A percentile compares a stretch with the other conserved stretches of the same genome.
These are phyloP conservation scores for Penicillium sp. DNA, from an alignment of 2,329 filamentous ascomycete genomes.

Conservation along the genomic window DNA sequence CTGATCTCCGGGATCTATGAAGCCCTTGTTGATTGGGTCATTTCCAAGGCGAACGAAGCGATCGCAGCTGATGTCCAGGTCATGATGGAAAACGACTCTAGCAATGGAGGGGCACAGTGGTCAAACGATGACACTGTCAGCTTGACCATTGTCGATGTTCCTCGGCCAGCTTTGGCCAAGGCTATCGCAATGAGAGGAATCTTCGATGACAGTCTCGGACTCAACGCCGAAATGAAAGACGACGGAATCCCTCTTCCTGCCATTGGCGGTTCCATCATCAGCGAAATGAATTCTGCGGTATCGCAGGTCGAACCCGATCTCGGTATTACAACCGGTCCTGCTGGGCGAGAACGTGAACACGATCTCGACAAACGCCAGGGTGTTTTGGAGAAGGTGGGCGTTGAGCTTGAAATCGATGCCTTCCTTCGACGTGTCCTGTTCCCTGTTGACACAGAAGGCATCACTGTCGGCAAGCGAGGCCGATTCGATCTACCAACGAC, in stretches of 20 bases:
- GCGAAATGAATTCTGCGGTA: slow-evolving; percentile 84
- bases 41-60: slow-evolving; percentile 81
- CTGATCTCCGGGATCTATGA: slow-evolving; percentile 89
- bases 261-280: slow-evolving; percentile 77
- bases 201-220: slow-evolving; percentile 89
- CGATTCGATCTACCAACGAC: slow-evolving; percentile 76
- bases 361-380: slow-evolving; percentile 79
- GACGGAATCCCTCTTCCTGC: slow-evolving; percentile 79
- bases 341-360: slow-evolving; percentile 71
- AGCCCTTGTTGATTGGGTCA: slow-evolving; percentile 91
- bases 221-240: slow-evolving; percentile 96
- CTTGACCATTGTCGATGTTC: slow-evolving; percentile 85
- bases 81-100: slow-evolving; percentile 65
- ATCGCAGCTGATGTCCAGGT: slow-evolving; percentile 74
- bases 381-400: slow-evolving; percentile 80
- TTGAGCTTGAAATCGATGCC: slow-evolving; percentile 77
- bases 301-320: slow-evolving; percentile 75
- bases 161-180: slow-evolving; percentile 76
- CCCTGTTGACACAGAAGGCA: slow-evolving; percentile 74
- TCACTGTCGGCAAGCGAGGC: slow-evolving; percentile 74
- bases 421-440: slow-evolving; percentile 83
- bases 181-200: slow-evolving; percentile 85
- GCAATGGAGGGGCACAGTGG: slow-evolving; percentile 64
- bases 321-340: slow-evolving; percentile 68
- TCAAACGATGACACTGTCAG: slow-evolving; percentile 79